Base-by-base conservation (phyloP, 2,329 filamentous ascomycete genomes). In the Cadophora sp. region DNA sequence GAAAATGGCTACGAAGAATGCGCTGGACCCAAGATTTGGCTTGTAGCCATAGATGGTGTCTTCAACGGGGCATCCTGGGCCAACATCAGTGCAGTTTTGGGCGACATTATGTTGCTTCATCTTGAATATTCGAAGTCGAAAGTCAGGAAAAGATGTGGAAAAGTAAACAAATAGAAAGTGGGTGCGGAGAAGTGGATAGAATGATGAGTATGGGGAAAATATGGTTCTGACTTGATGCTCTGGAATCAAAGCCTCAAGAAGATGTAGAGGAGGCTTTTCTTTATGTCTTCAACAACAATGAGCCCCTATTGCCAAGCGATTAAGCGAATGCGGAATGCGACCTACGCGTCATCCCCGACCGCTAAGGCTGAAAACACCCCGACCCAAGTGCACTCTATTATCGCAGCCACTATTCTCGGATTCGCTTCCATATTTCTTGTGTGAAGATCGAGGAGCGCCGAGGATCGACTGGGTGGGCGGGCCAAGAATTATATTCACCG, bases 1-100 rank as follows among this genome's bases (percentile, higher is more conserved):
- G 67, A 86, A 88, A 41, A 77, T 80, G 65, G 82, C 76, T 51
- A 82, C 76, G 74, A 88, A 85, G 75, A 87, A 86, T 73, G 81
- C 79, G 74, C 86, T 85, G 70, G 83, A 80, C 59, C 83, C 84
- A 14, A 82, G 76, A 73, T 84, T 86, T 14, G 86, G 86, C 48
- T 81, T 81, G 77, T 88, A 89, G 59, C 85, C 85, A 55, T 77
- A 76, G 27, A 76, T 69, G 14, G 73, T 73, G 33, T 67, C 63
- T 33, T 65, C 65, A 9, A 81, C 47, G 0, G 75, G 73, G 62
- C 80, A 82, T 3, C 70, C 76, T 20, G 63, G 62, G 4, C 62
- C 61, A 14, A 72, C 22, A 4, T 62, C 41, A 0, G 68, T 72
- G 45, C 72, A 74, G 56, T 68, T 50, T 47, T 60, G 58, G 16